Evolutionary conservation across 495 filamentous ascomycete genomes (phyloP), one percentile per base, ranked within the genome.

Genomic region (Ascobolus immersus): DNA sequence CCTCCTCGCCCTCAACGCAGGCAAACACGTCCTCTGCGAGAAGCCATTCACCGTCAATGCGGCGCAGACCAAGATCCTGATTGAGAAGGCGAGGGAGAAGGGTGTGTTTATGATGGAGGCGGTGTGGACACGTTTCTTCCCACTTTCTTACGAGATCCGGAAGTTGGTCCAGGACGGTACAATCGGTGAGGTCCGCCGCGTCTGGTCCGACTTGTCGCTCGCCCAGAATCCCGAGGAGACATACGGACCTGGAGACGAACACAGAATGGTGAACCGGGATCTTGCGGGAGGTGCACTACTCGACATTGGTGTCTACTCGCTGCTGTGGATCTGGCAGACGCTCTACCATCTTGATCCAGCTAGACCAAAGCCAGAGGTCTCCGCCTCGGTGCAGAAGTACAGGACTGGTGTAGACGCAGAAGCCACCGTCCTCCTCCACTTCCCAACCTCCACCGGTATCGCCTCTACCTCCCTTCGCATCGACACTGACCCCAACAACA

Each of bases 21-120:
- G 77, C 38, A 93, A 93, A 58, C 56, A 81, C 43, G 81, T 92
- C 3, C 62, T 93, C 17, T 90, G 78, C 51, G 86, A 93, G 52
- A 94, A 94, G 57, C 66, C 82, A 0, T 74, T 94, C 45, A 92
- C 82, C 0, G 75, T 84, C 37, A 93, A 77, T 47, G 81, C 79
- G 7, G 59, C 67, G 9, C 81, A 93, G 56, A 59, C 77, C 4
- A 66, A 64, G 47, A 71, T 73, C 39, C 59, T 93, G 11, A 63
- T 71, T 33, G 67, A 77, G 33, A 71, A 65, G 12, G 79, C 86
- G 0, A 63, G 57, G 44, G 57, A 65, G 44, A 90, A 89, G 63
- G 66, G 69, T n/a, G 47, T 92, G 14, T 92, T 93, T 56, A 52
- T 94, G 23, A 91, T 92, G 79, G 84, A 94, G 58, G 82, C 82